A percentile compares a stretch with the other conserved stretches of the same genome.
Evolutionary conservation across 1,139 yeast species (phyloP).

Genomic region (Kodamaea sp.): DNA sequence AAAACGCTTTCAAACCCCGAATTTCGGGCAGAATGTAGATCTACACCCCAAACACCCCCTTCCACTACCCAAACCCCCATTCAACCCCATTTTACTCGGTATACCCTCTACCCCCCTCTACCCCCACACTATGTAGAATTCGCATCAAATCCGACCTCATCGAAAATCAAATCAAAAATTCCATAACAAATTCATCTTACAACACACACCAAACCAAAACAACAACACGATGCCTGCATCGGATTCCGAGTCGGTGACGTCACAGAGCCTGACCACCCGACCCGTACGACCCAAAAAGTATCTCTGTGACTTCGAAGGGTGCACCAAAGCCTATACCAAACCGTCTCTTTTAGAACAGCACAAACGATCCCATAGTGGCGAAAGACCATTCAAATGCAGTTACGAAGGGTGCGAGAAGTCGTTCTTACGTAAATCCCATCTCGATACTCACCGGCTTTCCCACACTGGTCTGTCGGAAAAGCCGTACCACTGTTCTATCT

Average conservation of each 20-base stretch:
- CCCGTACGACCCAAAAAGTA: conserved; percentile 46
- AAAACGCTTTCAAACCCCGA: too few relatives aligned
- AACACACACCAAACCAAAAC: background rate
- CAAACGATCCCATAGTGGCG: conserved; percentile 72
- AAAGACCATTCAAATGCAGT: conserved; percentile 72
- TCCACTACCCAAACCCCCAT: too few relatives aligned
- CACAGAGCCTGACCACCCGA: conserved; percentile 3
- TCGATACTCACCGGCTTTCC: conserved; percentile 70
- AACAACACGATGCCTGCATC: conserved; percentile 2
- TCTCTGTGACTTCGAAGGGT: conserved; percentile 60
- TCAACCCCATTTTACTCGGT: too few relatives aligned
- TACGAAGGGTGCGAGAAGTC: conserved; percentile 56
- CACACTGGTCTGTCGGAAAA: conserved; percentile 54
- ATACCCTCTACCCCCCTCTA: too few relatives aligned
- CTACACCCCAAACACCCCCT: too few relatives aligned
- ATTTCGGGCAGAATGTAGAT: too few relatives aligned
- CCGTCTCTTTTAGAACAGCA: conserved; percentile 88
- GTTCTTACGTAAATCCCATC: conserved; percentile 76
- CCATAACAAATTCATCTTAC: background rate
- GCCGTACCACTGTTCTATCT: conserved; percentile 73
- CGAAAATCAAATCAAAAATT: background rate
- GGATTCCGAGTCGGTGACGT: conserved; percentile 3
- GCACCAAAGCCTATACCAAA: conserved; percentile 74
- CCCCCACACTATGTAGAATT: too few relatives aligned
- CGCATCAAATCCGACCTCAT: too few relatives aligned